A percentile compares a stretch with the other conserved stretches of the same genome.
phyloP scores from a whole-genome alignment of 805 yeast genomes.

The Peterozyma toletana region DNA sequence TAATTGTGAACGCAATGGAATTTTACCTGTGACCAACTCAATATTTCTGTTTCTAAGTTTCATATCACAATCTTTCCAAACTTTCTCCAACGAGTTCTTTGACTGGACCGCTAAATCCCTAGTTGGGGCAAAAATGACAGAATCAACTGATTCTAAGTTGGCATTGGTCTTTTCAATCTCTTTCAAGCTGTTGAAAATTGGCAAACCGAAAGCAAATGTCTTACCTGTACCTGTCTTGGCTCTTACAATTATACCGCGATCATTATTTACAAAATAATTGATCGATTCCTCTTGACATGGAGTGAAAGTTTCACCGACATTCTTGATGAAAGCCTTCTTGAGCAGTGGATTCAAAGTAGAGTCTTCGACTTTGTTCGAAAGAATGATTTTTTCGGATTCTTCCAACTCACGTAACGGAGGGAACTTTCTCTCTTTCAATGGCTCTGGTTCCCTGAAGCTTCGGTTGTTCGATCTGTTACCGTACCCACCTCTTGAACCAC shows the following conservation, averaged over 20 bases:
- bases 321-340: conserved; percentile 22
- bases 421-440: conserved; percentile 1
- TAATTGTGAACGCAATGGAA: conserved; percentile 30
- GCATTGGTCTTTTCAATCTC: conserved; percentile 21
- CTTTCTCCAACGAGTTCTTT: conserved; percentile 50
- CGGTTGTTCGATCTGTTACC: neutral
- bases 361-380: conserved; percentile 14
- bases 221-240: conserved; percentile 97
- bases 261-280: conserved; percentile 42
- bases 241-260: conserved; percentile 67
- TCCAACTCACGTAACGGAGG: conserved; percentile 6
- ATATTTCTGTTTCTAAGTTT: conserved; percentile 21
- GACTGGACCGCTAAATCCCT: conserved; percentile 87
- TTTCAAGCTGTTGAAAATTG: conserved; percentile 55
- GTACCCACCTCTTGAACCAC: neutral
- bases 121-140: conserved; percentile 80
- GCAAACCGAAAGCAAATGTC: conserved; percentile 83
- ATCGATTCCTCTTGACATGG: conserved; percentile 64
- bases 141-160: conserved; percentile 32
- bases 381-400: conserved; percentile 3
- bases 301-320: conserved; percentile 46
- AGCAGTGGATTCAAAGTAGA: conserved; percentile 17
- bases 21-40: conserved; percentile 65
- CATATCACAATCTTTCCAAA: conserved; percentile 20
- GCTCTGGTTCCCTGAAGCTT: neutral